Percentiles rank a stretch among this genome's conserved stretches.
These are phyloP conservation scores for Botrytis medusae DNA, from an alignment of 2,329 filamentous ascomycete genomes.

Conservation along the genomic window DNA sequence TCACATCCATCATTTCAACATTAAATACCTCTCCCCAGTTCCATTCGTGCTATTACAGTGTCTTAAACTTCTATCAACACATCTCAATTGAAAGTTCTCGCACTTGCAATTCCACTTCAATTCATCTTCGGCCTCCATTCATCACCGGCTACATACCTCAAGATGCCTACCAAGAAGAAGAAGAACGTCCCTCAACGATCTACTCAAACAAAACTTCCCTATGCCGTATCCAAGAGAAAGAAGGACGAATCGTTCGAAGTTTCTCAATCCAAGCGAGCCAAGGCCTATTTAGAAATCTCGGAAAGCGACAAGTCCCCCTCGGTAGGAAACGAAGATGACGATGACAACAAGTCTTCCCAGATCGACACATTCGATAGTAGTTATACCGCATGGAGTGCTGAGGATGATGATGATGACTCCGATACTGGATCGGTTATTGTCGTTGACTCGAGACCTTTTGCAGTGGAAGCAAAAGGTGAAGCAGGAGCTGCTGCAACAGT, in stretches of 20 bases:
- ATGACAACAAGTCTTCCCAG: not conserved
- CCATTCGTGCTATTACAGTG: not conserved
- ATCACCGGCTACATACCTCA: not conserved
- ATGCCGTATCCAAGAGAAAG: not conserved
- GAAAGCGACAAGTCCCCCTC: not conserved
- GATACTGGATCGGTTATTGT: slow-evolving; percentile 4
- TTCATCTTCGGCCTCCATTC: not conserved
- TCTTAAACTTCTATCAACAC: not conserved
- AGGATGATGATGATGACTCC: not conserved
- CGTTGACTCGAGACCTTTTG: not conserved
- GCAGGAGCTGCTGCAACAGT: not conserved
- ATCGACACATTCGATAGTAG: not conserved
- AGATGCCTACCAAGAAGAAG: slow-evolving; percentile 3
- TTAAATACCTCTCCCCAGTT: not conserved
- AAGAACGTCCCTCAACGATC: not conserved
- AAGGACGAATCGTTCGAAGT: not conserved
- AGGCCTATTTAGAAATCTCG: not conserved
- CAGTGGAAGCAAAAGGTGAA: not conserved
- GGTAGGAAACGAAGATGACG: too few species aligned
- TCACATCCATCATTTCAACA: not conserved
- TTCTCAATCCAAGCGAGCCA: slow-evolving; percentile 17
- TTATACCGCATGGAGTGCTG: not conserved
- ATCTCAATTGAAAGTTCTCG: not conserved
- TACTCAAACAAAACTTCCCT: not conserved
- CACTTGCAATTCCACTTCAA: not conserved